Conservation (phyloP, 164 flowering plant genomes). For the Tetrastigma voinierianum region DNA sequence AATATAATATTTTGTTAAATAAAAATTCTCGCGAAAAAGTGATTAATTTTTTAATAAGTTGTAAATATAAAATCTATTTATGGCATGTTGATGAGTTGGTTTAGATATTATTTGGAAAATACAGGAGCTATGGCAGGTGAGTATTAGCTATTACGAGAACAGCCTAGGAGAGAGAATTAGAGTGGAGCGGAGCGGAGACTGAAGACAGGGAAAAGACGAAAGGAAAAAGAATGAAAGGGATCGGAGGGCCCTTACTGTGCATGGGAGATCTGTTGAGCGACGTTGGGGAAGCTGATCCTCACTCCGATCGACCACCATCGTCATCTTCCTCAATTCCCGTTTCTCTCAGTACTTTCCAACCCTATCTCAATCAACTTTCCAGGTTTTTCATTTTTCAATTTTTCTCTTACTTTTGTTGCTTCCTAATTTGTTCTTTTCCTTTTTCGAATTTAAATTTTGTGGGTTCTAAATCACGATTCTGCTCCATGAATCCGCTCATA, state of each 20-base stretch:
- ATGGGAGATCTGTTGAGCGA: slow-evolving; percentile 82
- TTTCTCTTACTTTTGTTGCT: background rate
- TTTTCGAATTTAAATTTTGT: too few relatives aligned
- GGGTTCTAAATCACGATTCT: too few relatives aligned
- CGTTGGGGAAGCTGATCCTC: slow-evolving; percentile 43
- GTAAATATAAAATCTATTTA: too few relatives aligned
- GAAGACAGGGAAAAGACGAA: background rate
- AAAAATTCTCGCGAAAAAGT: too few relatives aligned
- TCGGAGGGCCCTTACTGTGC: slow-evolving; percentile 85
- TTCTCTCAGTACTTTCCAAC: slow-evolving; percentile 15
- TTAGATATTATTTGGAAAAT: too few relatives aligned
- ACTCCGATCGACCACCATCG: slow-evolving; percentile 7
- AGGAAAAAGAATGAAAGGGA: slow-evolving; percentile 54
- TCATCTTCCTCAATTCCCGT: slow-evolving; percentile 21
- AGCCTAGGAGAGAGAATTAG: too few relatives aligned
- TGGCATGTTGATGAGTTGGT: too few relatives aligned
- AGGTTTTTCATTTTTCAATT: slow-evolving; percentile 32
- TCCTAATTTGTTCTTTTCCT: background rate
- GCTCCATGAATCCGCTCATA: too few relatives aligned
- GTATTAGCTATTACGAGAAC: too few relatives aligned
- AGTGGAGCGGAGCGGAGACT: background rate
- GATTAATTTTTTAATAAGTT: too few relatives aligned
- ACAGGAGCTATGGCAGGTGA: too few relatives aligned
- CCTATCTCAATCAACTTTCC: slow-evolving; percentile 57
- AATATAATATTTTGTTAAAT: too few relatives aligned